Evolutionary conservation across 768 basidiomycete species (phyloP), one percentile per base, ranked within the genome.

Genomic region (Serendipita indica): DNA sequence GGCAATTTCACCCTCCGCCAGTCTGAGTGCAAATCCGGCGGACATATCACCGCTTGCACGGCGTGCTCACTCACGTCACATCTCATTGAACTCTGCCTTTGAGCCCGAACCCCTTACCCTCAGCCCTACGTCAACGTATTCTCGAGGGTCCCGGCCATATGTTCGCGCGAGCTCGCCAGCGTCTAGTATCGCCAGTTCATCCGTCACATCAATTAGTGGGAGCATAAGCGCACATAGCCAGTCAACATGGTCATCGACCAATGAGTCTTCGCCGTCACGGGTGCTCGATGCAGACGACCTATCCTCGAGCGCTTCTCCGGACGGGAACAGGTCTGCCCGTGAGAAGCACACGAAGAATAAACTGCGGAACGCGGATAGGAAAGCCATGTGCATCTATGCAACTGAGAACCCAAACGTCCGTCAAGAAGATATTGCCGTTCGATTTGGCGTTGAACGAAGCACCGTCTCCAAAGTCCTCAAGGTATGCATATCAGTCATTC

Each of bases 401-500:
- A 70, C 74, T 57, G 71, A 80, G 2, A 73, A 87, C 65, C 85
- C 84, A 0, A 78, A 78, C 57, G 74, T 79, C 18, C 79, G 85
- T 60, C 90, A 93, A 69, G 88, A 91, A 66, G 86, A 89, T 66
- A 89, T 93, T 64, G 90, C 84, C 3, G 72, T 73, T 10, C 71
- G 72, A 32, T 92, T 84, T 67, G 79, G 79, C 54, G 84, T 91
- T 61, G 90, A 93, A 66, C 81, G 90, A 57, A 91, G 88, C 71
- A 93, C 90, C n/a, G 84, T 93, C 69, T 87, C 85, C 71, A 92
- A 93, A 72, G 91, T 90, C 62, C 75, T 92, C 63, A 91, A 91
- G 30, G 49, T 54, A 18, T 7, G 41, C 30, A n/a, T 32, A 60
- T 33, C n/a, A 45, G 37, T 4, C 28, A 27, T 33, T 10, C 58